Evolutionary conservation across 768 basidiomycete genomes (phyloP), one percentile per base, ranked within the genome.

Genomic region (Naganishia randhawae): DNA sequence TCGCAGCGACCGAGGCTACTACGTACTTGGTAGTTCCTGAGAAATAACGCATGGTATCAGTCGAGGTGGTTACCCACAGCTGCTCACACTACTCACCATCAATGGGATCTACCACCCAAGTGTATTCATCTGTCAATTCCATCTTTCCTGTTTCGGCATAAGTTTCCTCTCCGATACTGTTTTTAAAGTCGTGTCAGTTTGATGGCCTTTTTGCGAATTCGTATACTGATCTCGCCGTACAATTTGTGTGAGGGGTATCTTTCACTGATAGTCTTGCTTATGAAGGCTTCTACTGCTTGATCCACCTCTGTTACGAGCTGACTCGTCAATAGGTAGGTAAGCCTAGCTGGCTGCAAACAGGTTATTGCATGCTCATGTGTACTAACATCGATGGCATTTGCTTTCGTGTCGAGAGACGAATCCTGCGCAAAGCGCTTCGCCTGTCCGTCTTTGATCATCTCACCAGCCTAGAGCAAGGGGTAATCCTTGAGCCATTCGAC

Each of bases 101-200:
- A 67, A 96, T 95, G 33, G 94, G 94, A 78, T 98, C 94, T 42
- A 95, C 90, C 74, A 95, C 96, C 82, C 90, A 99, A 0, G 95
- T 98, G 3, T 93, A 92, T 29, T 87, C 87, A 73, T 96, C 89
- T 0, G 90, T 91, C 66, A 95, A 80, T 16, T 86, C 83, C 19
- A 76, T 69, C 83, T 66, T 83, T 78, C 74, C 73, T 8, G 37
- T 65, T 19, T 32, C 55, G 5, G 45, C 54, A 72, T 89, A 92
- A 0, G 89, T 89, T 81, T 98, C 95, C 77, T 98, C 95, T 65
- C 95, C 95, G 69, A 97, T 91, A 80, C 66, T 67, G 22, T 17
- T 31, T 37, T 0, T 19, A 16, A 19, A 17, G 10, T 1, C 16
- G 2, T 13, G 31, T 67, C 17, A 67, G 31, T 13, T 4, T 14